Percentiles rank a stretch among this genome's conserved stretches.
Evolutionary conservation across 345 rosid species (phyloP).

Genomic region (Pistacia integerrima): DNA sequence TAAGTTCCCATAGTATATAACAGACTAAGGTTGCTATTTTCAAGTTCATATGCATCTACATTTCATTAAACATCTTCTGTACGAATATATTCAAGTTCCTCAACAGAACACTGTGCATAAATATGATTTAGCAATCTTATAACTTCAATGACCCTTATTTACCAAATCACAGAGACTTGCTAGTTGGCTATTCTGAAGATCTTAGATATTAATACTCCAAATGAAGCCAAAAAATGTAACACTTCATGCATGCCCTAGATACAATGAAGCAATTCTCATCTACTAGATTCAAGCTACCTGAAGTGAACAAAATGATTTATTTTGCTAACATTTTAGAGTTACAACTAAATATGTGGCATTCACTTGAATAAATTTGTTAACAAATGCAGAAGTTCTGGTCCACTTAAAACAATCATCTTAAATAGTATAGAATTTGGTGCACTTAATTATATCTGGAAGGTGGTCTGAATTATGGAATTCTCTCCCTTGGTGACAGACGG

Average conservation of each 20-base stretch:
- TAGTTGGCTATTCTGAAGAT: background rate
- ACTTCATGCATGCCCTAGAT: background rate
- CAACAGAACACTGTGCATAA: background rate
- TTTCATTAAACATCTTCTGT: background rate
- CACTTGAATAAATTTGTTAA: background rate
- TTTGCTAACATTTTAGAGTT: background rate
- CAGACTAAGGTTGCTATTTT: background rate
- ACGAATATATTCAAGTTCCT: background rate
- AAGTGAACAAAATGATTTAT: slow-evolving; percentile 5
- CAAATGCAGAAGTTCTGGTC: background rate
- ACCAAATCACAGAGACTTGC: background rate
- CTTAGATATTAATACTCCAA: background rate
- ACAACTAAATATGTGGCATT: background rate
- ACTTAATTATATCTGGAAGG: slow-evolving; percentile 10
- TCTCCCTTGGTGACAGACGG: slow-evolving; percentile 58
- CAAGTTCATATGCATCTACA: background rate
- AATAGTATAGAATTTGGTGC: background rate
- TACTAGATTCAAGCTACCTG: background rate
- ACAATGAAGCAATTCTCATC: slow-evolving; percentile 1
- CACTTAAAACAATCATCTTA: slow-evolving; percentile 6
- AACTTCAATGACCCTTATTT: background rate
- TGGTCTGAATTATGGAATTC: slow-evolving; percentile 6
- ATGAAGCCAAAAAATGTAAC: background rate
- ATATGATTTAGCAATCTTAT: background rate
- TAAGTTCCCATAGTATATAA: background rate